A percentile compares a stretch with the other conserved stretches of the same genome.
These are phyloP conservation scores for Penicillium diatomitis DNA, from an alignment of 495 filamentous ascomycete genomes.

Conservation along the genomic window DNA sequence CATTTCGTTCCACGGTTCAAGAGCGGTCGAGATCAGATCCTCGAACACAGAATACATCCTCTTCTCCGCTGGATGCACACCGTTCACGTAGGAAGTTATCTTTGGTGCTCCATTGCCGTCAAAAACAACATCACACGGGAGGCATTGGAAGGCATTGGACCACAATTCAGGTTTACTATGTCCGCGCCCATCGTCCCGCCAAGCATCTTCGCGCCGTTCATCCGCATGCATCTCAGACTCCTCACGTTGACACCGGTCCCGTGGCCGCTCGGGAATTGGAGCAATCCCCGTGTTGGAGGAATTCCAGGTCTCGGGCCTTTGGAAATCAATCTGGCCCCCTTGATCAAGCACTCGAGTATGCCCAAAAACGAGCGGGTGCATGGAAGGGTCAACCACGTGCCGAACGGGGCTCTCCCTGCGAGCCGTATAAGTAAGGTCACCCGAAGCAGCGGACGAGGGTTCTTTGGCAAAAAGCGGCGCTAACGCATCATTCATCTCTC, in stretches of 20 bases:
- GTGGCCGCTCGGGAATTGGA: slow-evolving; percentile 2
- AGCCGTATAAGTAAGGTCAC: background rate
- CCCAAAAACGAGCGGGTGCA: slow-evolving; percentile 6
- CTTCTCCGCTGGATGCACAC: slow-evolving; percentile 5
- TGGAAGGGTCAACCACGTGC: slow-evolving; percentile 5
- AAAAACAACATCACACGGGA: slow-evolving; percentile 6
- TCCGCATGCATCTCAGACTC: background rate
- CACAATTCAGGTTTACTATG: background rate
- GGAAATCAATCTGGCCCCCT: slow-evolving; percentile 4
- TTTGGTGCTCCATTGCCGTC: background rate
- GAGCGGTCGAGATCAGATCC: slow-evolving; percentile 3
- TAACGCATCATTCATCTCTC: background rate
- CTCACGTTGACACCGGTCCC: background rate
- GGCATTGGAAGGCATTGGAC: slow-evolving; percentile 5
- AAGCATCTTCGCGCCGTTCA: background rate
- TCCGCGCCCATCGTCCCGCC: background rate
- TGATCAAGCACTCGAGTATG: slow-evolving; percentile 5
- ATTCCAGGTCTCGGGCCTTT: slow-evolving; percentile 2
- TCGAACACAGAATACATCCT: slow-evolving; percentile 4
- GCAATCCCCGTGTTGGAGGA: slow-evolving; percentile 1
- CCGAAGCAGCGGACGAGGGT: background rate
- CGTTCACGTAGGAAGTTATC: slow-evolving; percentile 6
- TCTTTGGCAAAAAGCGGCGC: slow-evolving; percentile 3
- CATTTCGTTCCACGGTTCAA: slow-evolving; percentile 5
- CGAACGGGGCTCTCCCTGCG: background rate